phyloP scores from a whole-genome alignment of 2,329 filamentous ascomycete species.

The Fusarium nodosum region DNA sequence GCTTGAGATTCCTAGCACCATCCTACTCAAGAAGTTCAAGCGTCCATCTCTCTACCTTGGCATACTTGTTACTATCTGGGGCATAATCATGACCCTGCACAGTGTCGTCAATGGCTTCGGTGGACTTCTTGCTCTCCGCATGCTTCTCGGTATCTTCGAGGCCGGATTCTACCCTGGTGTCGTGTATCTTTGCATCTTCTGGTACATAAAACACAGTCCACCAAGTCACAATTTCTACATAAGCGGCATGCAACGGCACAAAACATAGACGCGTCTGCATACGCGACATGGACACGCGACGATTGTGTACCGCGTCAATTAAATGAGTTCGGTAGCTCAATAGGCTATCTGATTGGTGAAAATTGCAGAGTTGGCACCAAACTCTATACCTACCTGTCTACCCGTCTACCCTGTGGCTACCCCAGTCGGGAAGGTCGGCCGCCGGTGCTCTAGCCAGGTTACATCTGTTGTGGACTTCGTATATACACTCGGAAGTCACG shows the following conservation, averaged over 20 bases:
- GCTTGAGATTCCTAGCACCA: constrained; percentile 76
- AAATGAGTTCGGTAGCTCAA: too few species aligned
- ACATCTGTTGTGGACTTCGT: neutral
- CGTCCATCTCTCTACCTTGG: constrained; percentile 81
- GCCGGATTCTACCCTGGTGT: constrained; percentile 76
- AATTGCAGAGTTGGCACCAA: too few species aligned
- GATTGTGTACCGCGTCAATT: too few species aligned
- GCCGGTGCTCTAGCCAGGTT: neutral
- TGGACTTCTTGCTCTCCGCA: constrained; percentile 62
- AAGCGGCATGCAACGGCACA: too few species aligned
- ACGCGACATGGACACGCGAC: too few species aligned
- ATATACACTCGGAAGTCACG: neutral
- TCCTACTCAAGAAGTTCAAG: constrained; percentile 76
- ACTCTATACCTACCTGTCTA: too few species aligned
- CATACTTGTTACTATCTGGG: constrained; percentile 77
- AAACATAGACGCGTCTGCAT: too few species aligned
- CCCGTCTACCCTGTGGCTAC: too few species aligned
- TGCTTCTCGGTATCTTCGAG: constrained; percentile 74
- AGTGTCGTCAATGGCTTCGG: constrained; percentile 64
- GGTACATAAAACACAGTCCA: constrained; percentile 58
- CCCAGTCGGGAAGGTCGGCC: neutral
- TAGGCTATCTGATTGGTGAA: too few species aligned
- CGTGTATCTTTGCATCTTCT: constrained; percentile 68
- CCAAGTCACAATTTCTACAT: too few species aligned
- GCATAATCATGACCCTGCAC: constrained; percentile 64